These are phyloP conservation scores for Boletus fagicola DNA, from an alignment of 768 basidiomycete species.

Conservation along the genomic window DNA sequence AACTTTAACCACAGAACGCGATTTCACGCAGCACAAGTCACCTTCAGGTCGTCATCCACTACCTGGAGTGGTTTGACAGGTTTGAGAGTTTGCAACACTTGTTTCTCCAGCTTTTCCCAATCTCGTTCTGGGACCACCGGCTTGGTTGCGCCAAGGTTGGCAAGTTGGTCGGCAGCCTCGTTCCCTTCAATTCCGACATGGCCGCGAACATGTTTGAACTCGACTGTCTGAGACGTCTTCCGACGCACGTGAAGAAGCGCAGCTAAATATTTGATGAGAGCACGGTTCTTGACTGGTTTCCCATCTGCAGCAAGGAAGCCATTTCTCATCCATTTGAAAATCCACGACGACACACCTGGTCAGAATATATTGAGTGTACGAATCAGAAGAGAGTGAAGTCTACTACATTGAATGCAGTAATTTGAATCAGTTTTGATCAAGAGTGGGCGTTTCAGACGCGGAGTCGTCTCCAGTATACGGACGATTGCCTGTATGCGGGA, in stretches of 20 bases:
- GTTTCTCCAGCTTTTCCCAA: slow-evolving; percentile 44
- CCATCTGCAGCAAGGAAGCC: slow-evolving; percentile 49
- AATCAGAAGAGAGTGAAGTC: slow-evolving; percentile 1
- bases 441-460: slow-evolving; percentile 51
- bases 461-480: slow-evolving; percentile 73
- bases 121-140: slow-evolving; percentile 49
- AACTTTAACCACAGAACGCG: slow-evolving; percentile 5
- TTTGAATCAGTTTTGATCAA: slow-evolving; percentile 83
- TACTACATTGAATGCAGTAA: slow-evolving; percentile 75
- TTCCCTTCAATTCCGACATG: slow-evolving; percentile 81
- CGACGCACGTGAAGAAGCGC: slow-evolving; percentile 57
- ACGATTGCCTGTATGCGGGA: slow-evolving; percentile 73
- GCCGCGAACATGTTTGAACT: slow-evolving; percentile 71
- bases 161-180: slow-evolving; percentile 79
- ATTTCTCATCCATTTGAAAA: slow-evolving; percentile 62
- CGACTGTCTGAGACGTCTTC: slow-evolving; percentile 51
- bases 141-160: slow-evolving; percentile 53
- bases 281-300: slow-evolving; percentile 66
- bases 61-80: not conserved
- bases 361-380: slow-evolving; percentile 5
- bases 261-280: slow-evolving; percentile 68
- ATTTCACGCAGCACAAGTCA: slow-evolving; percentile 9
- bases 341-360: slow-evolving; percentile 67
- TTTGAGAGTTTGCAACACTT: slow-evolving; percentile 12
- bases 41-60: slow-evolving; percentile 18